Evolutionary conservation across 1,284 basidiomycete genomes (phyloP).

Genomic region (Kalmanozyma brasiliensis): DNA sequence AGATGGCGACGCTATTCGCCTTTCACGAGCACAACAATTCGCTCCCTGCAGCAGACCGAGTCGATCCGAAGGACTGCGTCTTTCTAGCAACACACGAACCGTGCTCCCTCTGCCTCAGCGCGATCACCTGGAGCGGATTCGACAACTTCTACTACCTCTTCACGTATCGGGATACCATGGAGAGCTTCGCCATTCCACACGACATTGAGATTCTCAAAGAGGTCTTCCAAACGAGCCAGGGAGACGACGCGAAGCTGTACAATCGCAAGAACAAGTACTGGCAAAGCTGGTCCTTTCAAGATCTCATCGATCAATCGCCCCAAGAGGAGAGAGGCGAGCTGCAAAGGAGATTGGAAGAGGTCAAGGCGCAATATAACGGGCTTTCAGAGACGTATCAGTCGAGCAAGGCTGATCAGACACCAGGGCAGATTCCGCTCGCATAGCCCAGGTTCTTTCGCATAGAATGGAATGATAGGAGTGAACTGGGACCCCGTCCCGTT

Average conservation of each 20-base stretch:
- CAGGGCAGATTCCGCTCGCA: slow-evolving; percentile 7
- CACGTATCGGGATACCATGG: slow-evolving; percentile 20
- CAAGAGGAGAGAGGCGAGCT: neutral
- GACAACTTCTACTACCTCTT: slow-evolving; percentile 37
- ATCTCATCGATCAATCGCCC: slow-evolving; percentile 5
- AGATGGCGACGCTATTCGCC: slow-evolving; percentile 12
- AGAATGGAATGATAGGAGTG: too few relatives aligned
- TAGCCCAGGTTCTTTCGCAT: too few relatives aligned
- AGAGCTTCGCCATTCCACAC: slow-evolving; percentile 19
- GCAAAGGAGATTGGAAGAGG: neutral
- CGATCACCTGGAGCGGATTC: slow-evolving; percentile 31
- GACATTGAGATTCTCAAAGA: slow-evolving; percentile 24
- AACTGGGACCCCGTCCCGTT: too few relatives aligned
- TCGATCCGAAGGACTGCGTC: slow-evolving; percentile 14
- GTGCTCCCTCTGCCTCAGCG: slow-evolving; percentile 25
- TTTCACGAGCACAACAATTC: slow-evolving; percentile 10
- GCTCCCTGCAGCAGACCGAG: accelerated
- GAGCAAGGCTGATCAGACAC: neutral
- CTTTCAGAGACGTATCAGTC: slow-evolving; percentile 17
- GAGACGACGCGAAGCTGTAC: slow-evolving; percentile 6
- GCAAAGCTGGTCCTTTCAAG: slow-evolving; percentile 1
- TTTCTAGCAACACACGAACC: slow-evolving; percentile 35
- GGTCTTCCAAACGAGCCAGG: slow-evolving; percentile 14
- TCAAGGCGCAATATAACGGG: slow-evolving; percentile 6
- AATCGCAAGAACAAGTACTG: slow-evolving; percentile 19